These are phyloP conservation scores for Didymella lethalis DNA, from an alignment of 2,329 filamentous ascomycete genomes.

Conservation along the genomic window DNA sequence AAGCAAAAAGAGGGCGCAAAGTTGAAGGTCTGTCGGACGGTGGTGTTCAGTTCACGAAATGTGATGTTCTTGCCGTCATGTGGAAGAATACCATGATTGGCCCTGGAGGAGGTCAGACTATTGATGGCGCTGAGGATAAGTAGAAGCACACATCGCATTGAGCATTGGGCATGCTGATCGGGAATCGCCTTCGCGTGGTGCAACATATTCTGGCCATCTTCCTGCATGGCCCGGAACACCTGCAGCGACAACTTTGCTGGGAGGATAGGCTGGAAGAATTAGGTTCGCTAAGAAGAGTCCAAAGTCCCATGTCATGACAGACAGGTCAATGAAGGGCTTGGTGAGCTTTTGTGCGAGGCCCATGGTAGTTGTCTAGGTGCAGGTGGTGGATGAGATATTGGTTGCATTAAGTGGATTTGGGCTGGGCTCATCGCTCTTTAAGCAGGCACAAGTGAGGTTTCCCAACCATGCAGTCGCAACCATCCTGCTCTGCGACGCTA, in stretches of 20 bases:
- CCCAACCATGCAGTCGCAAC: conserved; percentile 3
- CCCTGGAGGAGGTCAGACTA: conserved; percentile 23
- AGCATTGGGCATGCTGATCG: conserved; percentile 36
- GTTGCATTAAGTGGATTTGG: background rate
- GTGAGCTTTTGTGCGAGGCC: conserved; percentile 25
- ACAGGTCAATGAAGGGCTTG: conserved; percentile 46
- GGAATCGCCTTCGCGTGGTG: conserved; percentile 48
- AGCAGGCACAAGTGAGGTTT: background rate
- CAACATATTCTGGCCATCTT: conserved; percentile 50
- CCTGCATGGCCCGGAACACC: conserved; percentile 46
- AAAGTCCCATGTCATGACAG: conserved; percentile 53
- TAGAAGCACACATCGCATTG: conserved; percentile 31
- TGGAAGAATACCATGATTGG: conserved; percentile 46
- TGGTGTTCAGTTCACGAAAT: conserved; percentile 37
- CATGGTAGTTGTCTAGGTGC: conserved; percentile 12
- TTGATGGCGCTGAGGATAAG: too few species aligned
- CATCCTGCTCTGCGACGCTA: background rate
- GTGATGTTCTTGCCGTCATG: conserved; percentile 45
- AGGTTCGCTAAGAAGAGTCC: conserved; percentile 50
- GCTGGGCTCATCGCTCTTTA: background rate
- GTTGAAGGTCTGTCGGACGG: conserved; percentile 42
- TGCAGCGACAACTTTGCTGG: conserved; percentile 48
- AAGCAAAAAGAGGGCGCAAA: conserved; percentile 44
- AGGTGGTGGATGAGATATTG: background rate
- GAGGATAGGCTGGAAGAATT: conserved; percentile 47